These are phyloP conservation scores for Crepidotus variabilis DNA, from an alignment of 768 basidiomycete species.

Conservation along the genomic window DNA sequence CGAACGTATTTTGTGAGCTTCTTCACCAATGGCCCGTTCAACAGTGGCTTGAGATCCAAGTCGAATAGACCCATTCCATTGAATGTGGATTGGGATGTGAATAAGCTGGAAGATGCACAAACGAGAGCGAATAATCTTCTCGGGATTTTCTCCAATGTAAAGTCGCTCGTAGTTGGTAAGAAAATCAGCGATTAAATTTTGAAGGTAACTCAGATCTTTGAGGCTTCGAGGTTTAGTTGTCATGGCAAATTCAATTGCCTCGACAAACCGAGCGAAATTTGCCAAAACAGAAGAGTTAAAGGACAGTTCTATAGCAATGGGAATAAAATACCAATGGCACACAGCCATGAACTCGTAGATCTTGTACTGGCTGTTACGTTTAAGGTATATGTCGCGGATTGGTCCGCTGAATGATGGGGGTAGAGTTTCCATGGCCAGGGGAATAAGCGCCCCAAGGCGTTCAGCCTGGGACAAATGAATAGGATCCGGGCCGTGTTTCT, in stretches of 20 bases:
- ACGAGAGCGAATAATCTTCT: constrained; percentile 18
- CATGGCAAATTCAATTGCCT: constrained; percentile 27
- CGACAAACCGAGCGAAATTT: constrained; percentile 25
- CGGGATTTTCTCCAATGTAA: constrained; percentile 23
- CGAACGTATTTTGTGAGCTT: constrained; percentile 25
- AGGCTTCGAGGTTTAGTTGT: constrained; percentile 14
- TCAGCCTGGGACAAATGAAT: constrained; percentile 15
- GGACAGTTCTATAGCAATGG: constrained; percentile 27
- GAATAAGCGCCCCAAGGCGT: constrained; percentile 17
- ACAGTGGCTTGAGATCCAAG: constrained; percentile 29
- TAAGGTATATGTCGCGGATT: constrained; percentile 23
- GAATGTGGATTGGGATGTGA: constrained; percentile 29
- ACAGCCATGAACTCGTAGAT: constrained; percentile 33
- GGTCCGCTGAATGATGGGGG: constrained; percentile 30
- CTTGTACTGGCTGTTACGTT: constrained; percentile 33
- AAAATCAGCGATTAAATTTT: constrained; percentile 20
- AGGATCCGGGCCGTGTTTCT: not conserved
- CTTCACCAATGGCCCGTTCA: constrained; percentile 22
- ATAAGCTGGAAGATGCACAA: constrained; percentile 31
- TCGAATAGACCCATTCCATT: constrained; percentile 32
- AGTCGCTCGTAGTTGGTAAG: constrained; percentile 21
- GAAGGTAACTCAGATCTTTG: constrained; percentile 16
- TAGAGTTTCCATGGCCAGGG: constrained; percentile 21
- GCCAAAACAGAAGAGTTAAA: constrained; percentile 17
- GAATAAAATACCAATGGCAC: constrained; percentile 30